Evolutionary conservation across 805 yeast genomes (phyloP), one percentile per base, ranked within the genome.

Genomic region (Yarrowia sp.): DNA sequence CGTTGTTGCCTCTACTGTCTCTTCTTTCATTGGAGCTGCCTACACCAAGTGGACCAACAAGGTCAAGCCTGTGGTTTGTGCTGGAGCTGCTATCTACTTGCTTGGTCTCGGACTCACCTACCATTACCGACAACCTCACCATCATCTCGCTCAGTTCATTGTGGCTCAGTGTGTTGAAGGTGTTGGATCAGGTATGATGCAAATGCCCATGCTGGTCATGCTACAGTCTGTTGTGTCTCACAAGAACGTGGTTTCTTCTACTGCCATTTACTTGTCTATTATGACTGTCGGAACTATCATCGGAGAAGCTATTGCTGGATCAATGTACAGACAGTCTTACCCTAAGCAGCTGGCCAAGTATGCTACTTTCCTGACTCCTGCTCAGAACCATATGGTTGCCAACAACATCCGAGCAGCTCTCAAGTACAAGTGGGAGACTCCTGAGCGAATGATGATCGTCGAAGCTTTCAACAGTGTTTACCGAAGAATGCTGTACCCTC

Each of bases 141-240:
- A 76, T 39, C 79, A 84, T 33, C 76, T 78, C 45, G 69, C 78
- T 50, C 91, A 91, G 68, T 78, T 87, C 65, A 84, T 88, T 72
- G 92, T 87, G 13, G 83, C 87, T 6, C 79, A 84, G 68, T 82
- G 86, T 72, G 71, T 88, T 17, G 74, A 86, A 68, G 92, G 92
- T 69, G 80, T 88, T 65, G 92, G 90, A 70, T 89, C 89, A 51
- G 90, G 90, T 17, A 82, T 87, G 73, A 85, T 87, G 78, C 84
- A 88, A 13, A 86, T 85, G 70, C 80, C 87, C 8, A 79, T 85
- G 11, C 87, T 84, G 71, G 84, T 84, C 5, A 81, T 88, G 45
- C 80, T 84, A 67, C 85, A 84, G 71, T 78, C 89, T 0, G 78
- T 83, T 66, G 81, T 84, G 38, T 80, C 77, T 68, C 92, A 86